phyloP scores from a whole-genome alignment of 2,329 filamentous ascomycete species.

The Plectosphaerella cucumerina region DNA sequence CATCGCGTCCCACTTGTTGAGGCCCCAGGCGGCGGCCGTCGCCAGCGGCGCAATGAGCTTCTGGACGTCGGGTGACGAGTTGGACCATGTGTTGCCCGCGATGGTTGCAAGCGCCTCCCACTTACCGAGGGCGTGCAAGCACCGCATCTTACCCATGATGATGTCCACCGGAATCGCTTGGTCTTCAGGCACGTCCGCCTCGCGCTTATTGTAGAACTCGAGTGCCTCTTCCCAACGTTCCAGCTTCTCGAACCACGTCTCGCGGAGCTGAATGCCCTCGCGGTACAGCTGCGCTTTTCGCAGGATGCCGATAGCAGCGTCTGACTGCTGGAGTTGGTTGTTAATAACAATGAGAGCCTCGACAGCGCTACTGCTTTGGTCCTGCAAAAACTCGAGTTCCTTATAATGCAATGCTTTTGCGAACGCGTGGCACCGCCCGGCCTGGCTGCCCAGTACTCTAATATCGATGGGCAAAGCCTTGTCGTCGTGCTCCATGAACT shows the following conservation, averaged over 20 bases:
- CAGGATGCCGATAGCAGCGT: conserved; percentile 96
- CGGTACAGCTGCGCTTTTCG: conserved; percentile 93
- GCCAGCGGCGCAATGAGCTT: conserved; percentile 89
- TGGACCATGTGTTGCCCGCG: conserved; percentile 90
- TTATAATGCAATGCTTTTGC: conserved; percentile 99
- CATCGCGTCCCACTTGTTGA: conserved; percentile 97
- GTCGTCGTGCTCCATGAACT: conserved; percentile 99
- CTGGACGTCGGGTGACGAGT: conserved; percentile 81
- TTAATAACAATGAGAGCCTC: conserved; percentile 99
- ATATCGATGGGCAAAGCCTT: conserved; percentile 98
- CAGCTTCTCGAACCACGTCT: conserved; percentile 98
- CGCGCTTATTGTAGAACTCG: conserved; percentile 84
- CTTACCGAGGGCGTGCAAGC: conserved; percentile 91
- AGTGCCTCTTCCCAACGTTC: conserved; percentile 98
- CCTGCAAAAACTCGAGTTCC: conserved; percentile 95
- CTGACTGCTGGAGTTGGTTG: conserved; percentile 96
- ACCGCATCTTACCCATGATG: conserved; percentile 99
- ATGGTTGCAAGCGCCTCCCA: conserved; percentile 91
- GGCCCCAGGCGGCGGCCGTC: conserved; percentile 92
- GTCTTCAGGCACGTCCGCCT: conserved; percentile 60
- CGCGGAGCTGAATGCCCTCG: conserved; percentile 87
- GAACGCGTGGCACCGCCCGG: conserved; percentile 94
- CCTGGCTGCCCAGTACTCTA: conserved; percentile 86
- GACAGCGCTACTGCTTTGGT: conserved; percentile 91
- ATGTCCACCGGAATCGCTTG: conserved; percentile 74